Evolutionary conservation across 176 grass and related monocot genomes (phyloP), one percentile per base, ranked within the genome.

Genomic region (Triticum dicoccoides): DNA sequence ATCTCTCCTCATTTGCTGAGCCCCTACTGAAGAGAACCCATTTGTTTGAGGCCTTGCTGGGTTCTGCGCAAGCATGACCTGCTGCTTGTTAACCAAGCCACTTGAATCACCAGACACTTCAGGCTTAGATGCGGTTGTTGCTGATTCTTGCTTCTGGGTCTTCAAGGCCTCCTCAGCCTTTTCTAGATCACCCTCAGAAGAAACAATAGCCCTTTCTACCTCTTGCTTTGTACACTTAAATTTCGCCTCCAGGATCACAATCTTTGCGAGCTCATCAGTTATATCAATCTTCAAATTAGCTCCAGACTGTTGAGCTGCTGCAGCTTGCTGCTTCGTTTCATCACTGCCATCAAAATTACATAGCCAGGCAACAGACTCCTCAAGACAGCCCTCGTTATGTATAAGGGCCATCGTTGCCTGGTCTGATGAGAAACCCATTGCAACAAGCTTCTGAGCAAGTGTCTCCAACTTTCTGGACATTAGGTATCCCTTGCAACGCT

Each of bases 341-440:
- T 98, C 92, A 18, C 87, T 91, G 65, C 81, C 90, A 86, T 98
- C 97, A 87, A 98, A 92, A 73, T 88, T 91, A 79, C 90, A 91
- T 54, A 98, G 89, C 94, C 97, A 98, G 45, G 97, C 80, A 80
- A 98, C 90, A 37, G 93, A 93, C 82, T 96, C 96, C 81, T 98
- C 93, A 82, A 96, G 79, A 79, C 87, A 84, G 33, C 94, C 97
- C 89, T 98, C 97, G 80, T 96, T 98, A 67, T 96, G 94, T 85
- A 96, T 96, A 87, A 98, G 90, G 64, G 97, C 94, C 97, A 98
- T 96, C 14, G 94, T 98, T 77, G 97, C 92, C 78, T 94, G 91
- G 83, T 98, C 97, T 71, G 92, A 73, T 88, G 97, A 92, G 69
- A 98, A 96, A 65, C 97, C 97, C 97, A 98, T 98, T 33, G 92